Evolutionary conservation across 179 eudicot species (phyloP), one percentile per base, ranked within the genome.

Genomic region (Silene vulgaris): DNA sequence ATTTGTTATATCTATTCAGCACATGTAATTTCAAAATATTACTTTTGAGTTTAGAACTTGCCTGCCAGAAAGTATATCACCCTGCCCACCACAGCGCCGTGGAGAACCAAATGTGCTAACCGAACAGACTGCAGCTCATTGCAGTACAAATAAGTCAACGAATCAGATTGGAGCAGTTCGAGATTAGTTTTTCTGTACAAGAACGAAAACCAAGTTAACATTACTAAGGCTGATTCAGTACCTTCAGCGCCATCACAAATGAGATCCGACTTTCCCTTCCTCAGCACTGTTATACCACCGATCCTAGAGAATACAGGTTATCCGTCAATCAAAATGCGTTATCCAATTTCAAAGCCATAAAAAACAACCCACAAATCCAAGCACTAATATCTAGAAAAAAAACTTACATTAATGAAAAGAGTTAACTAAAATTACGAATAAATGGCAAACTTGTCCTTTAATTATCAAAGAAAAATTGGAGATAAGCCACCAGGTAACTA

Each of bases 41-140:
- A 37, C 2, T 69, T 69, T 69, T 65, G 32, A 70, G 26, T 21
- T 62, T 19, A 62, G 21, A 21, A 77, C 81, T 76, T 84, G 81
- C 99, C 97, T 89, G 72, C 97, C 99, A 75, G 99, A 89, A 62
- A 96, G 98, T 85, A 96, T 91, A 76, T 96, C 98, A 60, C 99
- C 99, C 84, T 96, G 99, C 64, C 99, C 99, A 50, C 99, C 99
- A 81, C 99, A 96, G 59, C 98, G 99, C 74, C 99, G 86, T 50
- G 98, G 99, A 79, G 99, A 90, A 73, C 99, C 99, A 72, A 86
- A 93, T 43, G 75, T 78, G 83, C 92, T 91, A 82, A 96, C 93
- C 17, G 96, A 82, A 78, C 60, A 82, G 61, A 89, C 99, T 96
- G 88, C 85, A 82, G 73, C 14, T 56, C 72, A 76, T 45, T 11